Evolutionary conservation across 352 stramenopile species (phyloP), one percentile per base, ranked within the genome.

Genomic region (Phytopythium vexans): DNA sequence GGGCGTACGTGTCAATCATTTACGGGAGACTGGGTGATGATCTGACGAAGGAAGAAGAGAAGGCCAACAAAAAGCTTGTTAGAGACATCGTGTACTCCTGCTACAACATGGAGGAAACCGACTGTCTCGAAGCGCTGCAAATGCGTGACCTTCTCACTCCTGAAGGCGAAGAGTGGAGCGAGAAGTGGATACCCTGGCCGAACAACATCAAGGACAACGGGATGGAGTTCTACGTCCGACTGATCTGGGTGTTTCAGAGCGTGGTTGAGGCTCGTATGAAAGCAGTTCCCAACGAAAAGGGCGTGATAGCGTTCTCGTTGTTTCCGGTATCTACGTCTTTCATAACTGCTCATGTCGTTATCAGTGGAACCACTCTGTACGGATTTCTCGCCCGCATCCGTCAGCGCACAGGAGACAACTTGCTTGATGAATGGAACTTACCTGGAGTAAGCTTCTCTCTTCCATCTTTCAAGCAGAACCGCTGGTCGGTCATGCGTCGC

Each of bases 101-200:
- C 41, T 56, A 49, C 39, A 56, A 39, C 49, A 6, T 15, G 8
- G 49, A 56, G 12, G 32, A 39, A 36, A 49, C 49, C 37, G 21
- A 49, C 3, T 21, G 48, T 40, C 4, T 36, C 12, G 49, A 56
- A 40, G 49, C 38, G 14, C 38, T 34, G 27, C n/a, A 58, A 35
- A 46, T 58, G 33, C 52, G 52, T 16, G 35, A 49, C 11, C 12
- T 51, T n/a, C 52, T 58, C 16, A 45, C 41, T 37, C 41, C 42
- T 33, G 16, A 44, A 2, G 52, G 42, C 27, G 36, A 32, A 6
- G 34, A 36, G 14, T 56, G 49, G 49, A 43, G 49, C n/a, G 49
- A 56, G 38, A 15, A 56, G 32, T 56, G 49, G 49, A 56, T 56
- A 14, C 49, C 49, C 21, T 56, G 49, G 49, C 38, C 49, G 27